Conservation (phyloP, 805 yeast species). For the Schwanniomyces vanrijiae region DNA sequence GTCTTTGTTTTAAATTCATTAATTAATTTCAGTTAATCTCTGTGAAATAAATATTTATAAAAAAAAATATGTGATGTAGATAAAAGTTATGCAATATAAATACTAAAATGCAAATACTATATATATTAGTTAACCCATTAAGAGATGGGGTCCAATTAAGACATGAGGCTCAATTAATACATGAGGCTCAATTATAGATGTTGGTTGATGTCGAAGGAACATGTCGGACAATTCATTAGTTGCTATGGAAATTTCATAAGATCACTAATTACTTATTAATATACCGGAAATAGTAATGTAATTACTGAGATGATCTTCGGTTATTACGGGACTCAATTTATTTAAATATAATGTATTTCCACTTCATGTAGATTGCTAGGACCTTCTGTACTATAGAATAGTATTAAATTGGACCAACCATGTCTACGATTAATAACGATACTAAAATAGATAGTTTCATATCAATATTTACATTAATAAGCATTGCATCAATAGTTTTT, state of each 20-base stretch:
- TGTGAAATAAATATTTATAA: slow-evolving; percentile 4
- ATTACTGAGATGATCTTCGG: not conserved
- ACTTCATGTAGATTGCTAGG: not conserved
- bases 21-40: slow-evolving; percentile 3
- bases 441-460: not conserved
- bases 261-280: not conserved
- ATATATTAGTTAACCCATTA: too few relatives aligned
- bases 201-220: too few relatives aligned
- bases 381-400: not conserved
- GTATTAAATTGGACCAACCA: not conserved
- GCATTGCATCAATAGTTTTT: not conserved
- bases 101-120: too few relatives aligned
- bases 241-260: not conserved
- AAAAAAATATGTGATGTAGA: not conserved
- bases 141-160: too few relatives aligned
- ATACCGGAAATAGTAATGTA: not conserved
- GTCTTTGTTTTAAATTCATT: slow-evolving; percentile 6
- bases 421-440: not conserved
- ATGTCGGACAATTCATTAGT: too few relatives aligned
- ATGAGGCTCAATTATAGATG: too few relatives aligned
- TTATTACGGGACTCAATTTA: not conserved
- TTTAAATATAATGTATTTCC: not conserved
- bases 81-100: too few relatives aligned
- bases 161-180: too few relatives aligned
- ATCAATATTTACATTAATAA: not conserved